Base-by-base conservation (phyloP, 768 basidiomycete species). In the Wakefieldia striispora region DNA sequence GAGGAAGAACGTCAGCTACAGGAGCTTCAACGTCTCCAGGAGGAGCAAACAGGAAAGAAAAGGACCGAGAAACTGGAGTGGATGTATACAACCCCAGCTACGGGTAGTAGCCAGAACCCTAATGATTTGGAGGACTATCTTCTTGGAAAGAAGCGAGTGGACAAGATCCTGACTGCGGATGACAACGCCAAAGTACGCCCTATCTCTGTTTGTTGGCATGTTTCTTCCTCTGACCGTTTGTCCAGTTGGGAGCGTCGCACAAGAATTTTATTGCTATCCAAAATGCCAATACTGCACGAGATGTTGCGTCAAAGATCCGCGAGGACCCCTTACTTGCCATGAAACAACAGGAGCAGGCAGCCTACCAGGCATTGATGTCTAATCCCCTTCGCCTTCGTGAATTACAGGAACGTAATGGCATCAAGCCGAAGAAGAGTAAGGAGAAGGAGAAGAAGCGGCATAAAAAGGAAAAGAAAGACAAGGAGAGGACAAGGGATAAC, bases 81-180 rank as follows among this genome's bases (percentile, higher is more conserved):
- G 97, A 95, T 99, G 92, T 99, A 98, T 72, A 76, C 95, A n/a
- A 97, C 95, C 2, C 97, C 97, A 4, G 91, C 93, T 1, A 85
- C 88, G 4, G 95, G 95, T n/a, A 86, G 78, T 53, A 86, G 74
- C 45, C 82, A 88, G 59, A 94, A 93, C 63, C 67, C 87, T 27
- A 95, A 93, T 59, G 95, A 98, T 54, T 69, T 98, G 57, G 97
- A 99, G 73, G 93, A 95, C 59, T 99, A 99, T 67, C 73, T 99
- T 1, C 77, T 99, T 26, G 97, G 97, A 21, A 98, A 97, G 81
- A 97, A 95, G 73, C 75, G 97, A 52, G 95, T 99, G 2, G 97
- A 99, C 68, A 94, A 97, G 72, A 89, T 97, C 26, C 69, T 99
- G 58, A 91, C 83, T 21, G 93, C 83, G 23, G 90, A 92, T 61